Evolutionary conservation across 176 grass and related monocot genomes (phyloP).

Genomic region (Carex littledalei): DNA sequence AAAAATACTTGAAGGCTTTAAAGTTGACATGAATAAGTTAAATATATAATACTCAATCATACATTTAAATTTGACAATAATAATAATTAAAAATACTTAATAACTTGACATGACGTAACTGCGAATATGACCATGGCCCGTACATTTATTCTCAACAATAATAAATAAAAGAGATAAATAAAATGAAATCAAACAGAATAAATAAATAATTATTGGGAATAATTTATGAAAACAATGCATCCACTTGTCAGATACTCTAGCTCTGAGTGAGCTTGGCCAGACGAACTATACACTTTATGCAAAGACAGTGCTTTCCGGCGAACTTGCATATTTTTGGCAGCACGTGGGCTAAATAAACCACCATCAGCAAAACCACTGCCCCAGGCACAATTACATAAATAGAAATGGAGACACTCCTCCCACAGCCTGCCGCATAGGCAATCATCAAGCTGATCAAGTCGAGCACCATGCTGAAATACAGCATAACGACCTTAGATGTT

Average conservation of each 20-base stretch:
- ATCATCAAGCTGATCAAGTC: conserved; percentile 48
- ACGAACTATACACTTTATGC: neutral
- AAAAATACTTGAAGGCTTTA: no score
- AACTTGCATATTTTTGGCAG: neutral
- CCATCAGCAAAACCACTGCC: conserved; percentile 25
- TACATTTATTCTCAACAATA: neutral
- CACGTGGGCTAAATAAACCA: neutral
- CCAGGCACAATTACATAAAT: conserved; percentile 29
- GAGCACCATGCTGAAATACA: conserved; percentile 41
- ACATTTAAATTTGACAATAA: no score
- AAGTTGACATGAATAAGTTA: no score
- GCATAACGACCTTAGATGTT: conserved; percentile 6
- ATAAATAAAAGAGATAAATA: neutral
- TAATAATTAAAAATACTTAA: no score
- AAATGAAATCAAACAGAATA: neutral
- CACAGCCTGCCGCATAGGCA: conserved; percentile 40
- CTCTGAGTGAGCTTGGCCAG: neutral
- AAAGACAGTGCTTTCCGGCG: neutral
- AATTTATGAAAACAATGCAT: neutral
- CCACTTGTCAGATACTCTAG: neutral
- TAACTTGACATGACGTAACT: no score
- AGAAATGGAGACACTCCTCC: conserved; percentile 28
- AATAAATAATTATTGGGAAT: neutral
- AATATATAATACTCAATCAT: no score
- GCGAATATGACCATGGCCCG: no score